Conservation (phyloP, 441 rosid genomes). For the Adansonia grandidieri region DNA sequence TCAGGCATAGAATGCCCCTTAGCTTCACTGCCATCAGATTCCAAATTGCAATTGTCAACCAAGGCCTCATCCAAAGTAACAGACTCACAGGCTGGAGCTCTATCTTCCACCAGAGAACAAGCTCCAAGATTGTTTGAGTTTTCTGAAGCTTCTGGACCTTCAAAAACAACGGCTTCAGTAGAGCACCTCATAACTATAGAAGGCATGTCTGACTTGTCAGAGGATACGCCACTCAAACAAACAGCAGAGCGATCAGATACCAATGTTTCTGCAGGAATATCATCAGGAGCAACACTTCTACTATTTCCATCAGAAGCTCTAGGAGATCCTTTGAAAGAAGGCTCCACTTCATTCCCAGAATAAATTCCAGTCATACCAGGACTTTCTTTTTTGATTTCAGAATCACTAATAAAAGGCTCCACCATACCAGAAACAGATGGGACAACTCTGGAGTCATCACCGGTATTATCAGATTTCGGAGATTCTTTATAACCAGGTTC, state of each 20-base stretch:
- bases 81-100: background rate
- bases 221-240: background rate
- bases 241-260: background rate
- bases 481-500: constrained; percentile 6
- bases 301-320: background rate
- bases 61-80: background rate
- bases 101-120: background rate
- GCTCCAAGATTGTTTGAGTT: background rate
- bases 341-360: background rate
- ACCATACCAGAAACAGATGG: background rate
- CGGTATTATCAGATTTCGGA: background rate
- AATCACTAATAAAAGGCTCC: constrained; percentile 10
- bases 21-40: constrained; percentile 17
- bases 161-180: background rate
- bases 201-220: constrained; percentile 7
- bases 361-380: background rate
- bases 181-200: constrained; percentile 6
- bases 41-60: constrained; percentile 6
- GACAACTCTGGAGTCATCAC: background rate
- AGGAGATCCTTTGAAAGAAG: background rate
- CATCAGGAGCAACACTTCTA: background rate
- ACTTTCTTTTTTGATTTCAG: background rate
- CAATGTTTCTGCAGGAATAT: constrained; percentile 15
- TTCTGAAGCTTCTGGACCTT: constrained; percentile 8
- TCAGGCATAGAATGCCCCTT: constrained; percentile 26